These are phyloP conservation scores for Pseudognaphalium luteoalbum DNA, from an alignment of 129 eudicot genomes.

Conservation along the genomic window DNA sequence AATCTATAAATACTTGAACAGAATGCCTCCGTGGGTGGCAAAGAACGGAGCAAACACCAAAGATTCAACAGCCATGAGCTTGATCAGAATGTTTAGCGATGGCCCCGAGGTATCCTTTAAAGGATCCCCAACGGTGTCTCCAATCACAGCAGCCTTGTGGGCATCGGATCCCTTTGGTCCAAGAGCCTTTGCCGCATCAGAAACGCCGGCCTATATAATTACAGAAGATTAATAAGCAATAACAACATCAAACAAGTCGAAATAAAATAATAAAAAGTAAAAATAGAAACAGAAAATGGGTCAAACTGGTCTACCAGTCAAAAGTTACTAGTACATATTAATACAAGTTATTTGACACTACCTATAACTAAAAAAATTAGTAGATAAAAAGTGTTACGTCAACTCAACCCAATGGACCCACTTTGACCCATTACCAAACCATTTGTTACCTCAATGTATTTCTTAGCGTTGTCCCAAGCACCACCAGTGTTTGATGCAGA, in stretches of 20 bases:
- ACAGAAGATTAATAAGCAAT: neutral
- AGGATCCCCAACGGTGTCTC: constrained; percentile 94
- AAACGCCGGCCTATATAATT: constrained; percentile 73
- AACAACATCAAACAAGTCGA: neutral
- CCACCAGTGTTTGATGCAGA: constrained; percentile 99
- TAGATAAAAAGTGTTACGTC: neutral
- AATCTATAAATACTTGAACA: constrained; percentile 65
- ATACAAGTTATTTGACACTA: neutral
- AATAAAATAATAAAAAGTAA: neutral
- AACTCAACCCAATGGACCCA: neutral
- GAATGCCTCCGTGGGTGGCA: constrained; percentile 84
- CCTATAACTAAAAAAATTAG: neutral
- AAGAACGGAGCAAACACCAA: constrained; percentile 95
- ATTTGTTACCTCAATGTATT: constrained; percentile 73
- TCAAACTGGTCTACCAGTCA: neutral
- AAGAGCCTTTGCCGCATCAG: constrained; percentile 73
- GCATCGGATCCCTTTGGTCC: constrained; percentile 96
- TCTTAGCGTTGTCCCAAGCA: constrained; percentile 98
- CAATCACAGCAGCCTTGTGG: constrained; percentile 94
- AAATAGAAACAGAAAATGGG: neutral
- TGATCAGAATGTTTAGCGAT: constrained; percentile 81
- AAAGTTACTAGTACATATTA: neutral
- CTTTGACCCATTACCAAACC: neutral
- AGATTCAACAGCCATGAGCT: constrained; percentile 97
- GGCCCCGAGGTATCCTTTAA: constrained; percentile 97